Percentiles rank a stretch among this genome's conserved stretches.
These are phyloP conservation scores for Paragyromitra xinjiangensis DNA, from an alignment of 495 filamentous ascomycete genomes.

Conservation along the genomic window DNA sequence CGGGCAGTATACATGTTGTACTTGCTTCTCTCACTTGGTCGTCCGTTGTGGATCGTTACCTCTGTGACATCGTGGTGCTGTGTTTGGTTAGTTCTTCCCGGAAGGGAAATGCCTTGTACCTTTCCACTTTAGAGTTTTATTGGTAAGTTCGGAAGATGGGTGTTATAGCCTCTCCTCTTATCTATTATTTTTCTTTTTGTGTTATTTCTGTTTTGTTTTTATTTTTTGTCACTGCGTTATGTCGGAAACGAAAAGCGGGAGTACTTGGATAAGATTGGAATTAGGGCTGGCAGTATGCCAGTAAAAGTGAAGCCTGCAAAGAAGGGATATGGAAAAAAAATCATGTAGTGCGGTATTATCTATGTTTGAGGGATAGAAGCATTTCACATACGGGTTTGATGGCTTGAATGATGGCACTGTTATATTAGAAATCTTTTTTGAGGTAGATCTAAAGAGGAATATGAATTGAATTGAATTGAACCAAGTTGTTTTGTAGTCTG, in stretches of 20 bases:
- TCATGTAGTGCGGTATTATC: slow-evolving; percentile 9
- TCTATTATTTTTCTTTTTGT: neutral
- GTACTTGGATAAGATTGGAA: slow-evolving; percentile 21
- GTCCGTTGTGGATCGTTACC: slow-evolving; percentile 8
- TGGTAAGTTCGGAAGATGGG: neutral
- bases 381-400: slow-evolving; percentile 5
- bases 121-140: neutral
- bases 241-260: slow-evolving; percentile 14
- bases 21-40: slow-evolving; percentile 20
- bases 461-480: slow-evolving; percentile 19
- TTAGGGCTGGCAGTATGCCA: neutral
- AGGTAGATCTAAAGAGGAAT: slow-evolving; percentile 23
- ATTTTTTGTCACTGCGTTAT: slow-evolving; percentile 16
- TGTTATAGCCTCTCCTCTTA: neutral
- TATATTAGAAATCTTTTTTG: slow-evolving; percentile 1
- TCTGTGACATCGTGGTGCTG: slow-evolving; percentile 11
- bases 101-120: neutral
- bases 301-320: slow-evolving; percentile 23
- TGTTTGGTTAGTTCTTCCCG: slow-evolving; percentile 11
- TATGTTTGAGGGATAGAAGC: slow-evolving; percentile 24
- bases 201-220: slow-evolving; percentile 7
- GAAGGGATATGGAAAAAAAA: neutral
- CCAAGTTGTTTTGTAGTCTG: neutral
- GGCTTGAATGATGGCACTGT: slow-evolving; percentile 10
- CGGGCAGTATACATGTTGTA: slow-evolving; percentile 30